Evolutionary conservation across 352 stramenopile genomes (phyloP), one percentile per base, ranked within the genome.

Genomic region (Globisporangium barbulae): DNA sequence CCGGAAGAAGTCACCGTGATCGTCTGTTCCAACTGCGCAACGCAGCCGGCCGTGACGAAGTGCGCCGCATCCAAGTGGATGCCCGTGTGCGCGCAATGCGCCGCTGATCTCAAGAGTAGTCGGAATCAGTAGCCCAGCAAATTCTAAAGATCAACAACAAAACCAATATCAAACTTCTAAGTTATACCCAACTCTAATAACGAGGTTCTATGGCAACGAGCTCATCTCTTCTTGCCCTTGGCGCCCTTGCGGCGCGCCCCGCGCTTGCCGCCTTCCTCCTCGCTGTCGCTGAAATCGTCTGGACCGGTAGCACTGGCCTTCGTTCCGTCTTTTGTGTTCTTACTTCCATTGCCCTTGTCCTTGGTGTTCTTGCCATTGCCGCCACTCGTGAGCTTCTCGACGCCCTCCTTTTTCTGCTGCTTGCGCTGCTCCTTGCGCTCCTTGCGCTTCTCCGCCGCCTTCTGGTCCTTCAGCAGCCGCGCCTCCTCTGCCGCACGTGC

Each of bases 11-110:
- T 72, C 39, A 17, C 42, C 7, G 68, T 81, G 19, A 90, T 92
- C 67, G 76, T 75, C 45, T 94, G 85, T 63, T 90, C 73, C 19
- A 79, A 83, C 54, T 94, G 85, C 61, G 74, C 55, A 4, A 75
- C 65, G 0, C 59, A 70, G 13, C 70, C 77, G 10, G 85, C 85
- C 28, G 81, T 79, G 64, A 90, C 82, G 6, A 94, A 94, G 53
- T 94, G 85, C 61, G 65, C 83, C 28, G 85, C 85, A 5, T 92
- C 85, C 25, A 94, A 94, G 65, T 93, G 83, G 85, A 92, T 94
- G 85, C 85, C 83, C 21, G 83, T 94, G 31, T 94, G 85, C 67
- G 61, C 64, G 5, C 70, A 71, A 6, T 94, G 85, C 42, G 83
- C 78, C 21, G 66, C 59, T 28, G 49, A 63, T 8, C 65, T 94